These are phyloP conservation scores for Pyracantha coccinea DNA, from an alignment of 331 rosid species.

Conservation along the genomic window DNA sequence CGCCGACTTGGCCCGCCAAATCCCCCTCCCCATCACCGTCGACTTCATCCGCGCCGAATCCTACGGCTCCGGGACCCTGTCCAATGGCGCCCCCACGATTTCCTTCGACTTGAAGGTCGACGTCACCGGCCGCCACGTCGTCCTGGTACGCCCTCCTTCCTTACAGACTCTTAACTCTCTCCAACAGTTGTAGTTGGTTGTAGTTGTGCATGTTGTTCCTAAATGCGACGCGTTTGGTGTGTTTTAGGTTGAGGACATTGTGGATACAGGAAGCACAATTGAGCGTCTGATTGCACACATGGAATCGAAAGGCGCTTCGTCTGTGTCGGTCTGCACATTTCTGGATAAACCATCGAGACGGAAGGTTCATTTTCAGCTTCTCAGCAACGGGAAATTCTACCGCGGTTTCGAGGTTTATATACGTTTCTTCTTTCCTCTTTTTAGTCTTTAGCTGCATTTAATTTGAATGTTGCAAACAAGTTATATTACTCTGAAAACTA, in stretches of 20 bases:
- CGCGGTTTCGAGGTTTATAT: slow-evolving; percentile 57
- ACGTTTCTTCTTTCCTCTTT: neutral
- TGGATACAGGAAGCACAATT: slow-evolving; percentile 74
- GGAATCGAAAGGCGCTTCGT: slow-evolving; percentile 66
- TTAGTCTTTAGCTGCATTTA: neutral
- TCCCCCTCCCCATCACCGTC: slow-evolving; percentile 46
- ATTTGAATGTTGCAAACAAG: neutral
- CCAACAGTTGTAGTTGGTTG: neutral
- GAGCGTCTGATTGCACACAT: slow-evolving; percentile 41
- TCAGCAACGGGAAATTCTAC: slow-evolving; percentile 72
- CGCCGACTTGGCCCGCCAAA: slow-evolving; percentile 69
- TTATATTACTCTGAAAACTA: neutral
- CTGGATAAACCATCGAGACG: slow-evolving; percentile 80
- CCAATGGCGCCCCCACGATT: slow-evolving; percentile 50
- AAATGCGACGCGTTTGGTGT: neutral
- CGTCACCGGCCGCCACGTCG: slow-evolving; percentile 47
- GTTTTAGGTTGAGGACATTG: slow-evolving; percentile 75
- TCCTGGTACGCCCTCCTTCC: slow-evolving; percentile 41
- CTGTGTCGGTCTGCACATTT: slow-evolving; percentile 74
- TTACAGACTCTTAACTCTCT: no score
- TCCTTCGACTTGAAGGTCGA: slow-evolving; percentile 60
- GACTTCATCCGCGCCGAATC: slow-evolving; percentile 68
- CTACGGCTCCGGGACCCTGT: slow-evolving; percentile 58
- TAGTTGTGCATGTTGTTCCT: neutral
- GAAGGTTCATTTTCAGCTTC: slow-evolving; percentile 44